These are phyloP conservation scores for Zelopaecilomyces penicillatus DNA, from an alignment of 2,329 filamentous ascomycete genomes.

Conservation along the genomic window DNA sequence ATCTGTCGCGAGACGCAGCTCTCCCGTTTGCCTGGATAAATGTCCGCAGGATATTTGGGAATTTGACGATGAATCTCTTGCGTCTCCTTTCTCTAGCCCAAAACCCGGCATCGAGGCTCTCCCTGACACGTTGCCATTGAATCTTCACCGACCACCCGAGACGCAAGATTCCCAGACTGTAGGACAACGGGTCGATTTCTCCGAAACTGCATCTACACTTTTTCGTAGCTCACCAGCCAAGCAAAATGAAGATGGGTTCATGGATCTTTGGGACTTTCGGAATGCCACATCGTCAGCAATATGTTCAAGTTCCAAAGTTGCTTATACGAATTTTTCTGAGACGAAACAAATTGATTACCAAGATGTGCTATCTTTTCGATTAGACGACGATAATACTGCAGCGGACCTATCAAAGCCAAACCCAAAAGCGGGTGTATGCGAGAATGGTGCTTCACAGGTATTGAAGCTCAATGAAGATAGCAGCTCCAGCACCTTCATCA, in stretches of 20 bases:
- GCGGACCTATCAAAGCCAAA: too few relatives aligned
- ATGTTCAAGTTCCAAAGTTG: too few relatives aligned
- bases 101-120: slow-evolving; percentile 14
- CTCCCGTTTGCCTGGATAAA: slow-evolving; percentile 15
- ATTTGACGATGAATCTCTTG: slow-evolving; percentile 15
- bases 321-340: too few relatives aligned
- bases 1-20: slow-evolving; percentile 21
- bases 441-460: too few relatives aligned
- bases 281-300: background rate
- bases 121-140: slow-evolving; percentile 24
- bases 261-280: slow-evolving; percentile 12
- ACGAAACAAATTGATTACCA: too few relatives aligned
- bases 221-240: slow-evolving; percentile 22
- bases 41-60: slow-evolving; percentile 13
- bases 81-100: slow-evolving; percentile 21
- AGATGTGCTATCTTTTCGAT: too few relatives aligned
- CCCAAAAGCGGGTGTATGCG: too few relatives aligned
- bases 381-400: too few relatives aligned
- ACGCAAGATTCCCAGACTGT: background rate
- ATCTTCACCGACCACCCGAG: background rate
- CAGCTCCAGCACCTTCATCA: too few relatives aligned
- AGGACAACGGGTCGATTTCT: slow-evolving; percentile 20
- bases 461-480: too few relatives aligned
- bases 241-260: slow-evolving; percentile 2
- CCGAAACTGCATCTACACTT: slow-evolving; percentile 27